Evolutionary conservation across 495 filamentous ascomycete species (phyloP), one percentile per base, ranked within the genome.

Genomic region (Talaromyces proteolyticus): DNA sequence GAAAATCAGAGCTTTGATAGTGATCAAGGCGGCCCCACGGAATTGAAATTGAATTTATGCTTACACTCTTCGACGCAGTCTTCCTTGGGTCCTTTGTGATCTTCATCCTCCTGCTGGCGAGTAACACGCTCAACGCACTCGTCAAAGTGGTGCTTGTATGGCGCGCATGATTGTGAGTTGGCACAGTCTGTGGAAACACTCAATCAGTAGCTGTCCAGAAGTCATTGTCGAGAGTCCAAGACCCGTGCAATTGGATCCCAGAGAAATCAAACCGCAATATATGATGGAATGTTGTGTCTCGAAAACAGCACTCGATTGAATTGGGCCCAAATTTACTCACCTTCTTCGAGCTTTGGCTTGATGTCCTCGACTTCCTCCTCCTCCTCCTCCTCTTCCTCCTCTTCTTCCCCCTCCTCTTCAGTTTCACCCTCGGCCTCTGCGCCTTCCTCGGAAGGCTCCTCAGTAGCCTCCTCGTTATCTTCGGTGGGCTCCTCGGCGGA

Each of bases 11-110:
- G n/a, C n/a, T n/a, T n/a, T n/a, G n/a, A n/a, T n/a, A n/a, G n/a
- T n/a, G n/a, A n/a, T n/a, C n/a, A n/a, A n/a, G n/a, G n/a, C n/a
- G n/a, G n/a, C n/a, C n/a, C n/a, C n/a, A n/a, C n/a, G n/a, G n/a
- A n/a, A n/a, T n/a, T n/a, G n/a, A n/a, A n/a, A n/a, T n/a, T n/a
- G n/a, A n/a, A n/a, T n/a, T n/a, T 14, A 47, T 50, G 82, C 91
- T 75, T 85, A 96, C 93, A 98, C 79, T 98, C 93, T 78, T 98
- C 93, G 55, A 98, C 88, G 60, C 93, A 98, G 76, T 98, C 92
- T 79, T 98, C 93, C 61, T 85, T 79, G 52, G 77, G 68, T 10
- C 73, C 78, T 65, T 79, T 71, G 68, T 78, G 76, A 63, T 77
- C 74, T 56, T 78, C 84, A 58, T 78, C 74, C 58, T 87, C 80